A percentile compares a stretch with the other conserved stretches of the same genome.
Evolutionary conservation across 352 stramenopile genomes (phyloP).

Genomic region (Phytopythium boreale): DNA sequence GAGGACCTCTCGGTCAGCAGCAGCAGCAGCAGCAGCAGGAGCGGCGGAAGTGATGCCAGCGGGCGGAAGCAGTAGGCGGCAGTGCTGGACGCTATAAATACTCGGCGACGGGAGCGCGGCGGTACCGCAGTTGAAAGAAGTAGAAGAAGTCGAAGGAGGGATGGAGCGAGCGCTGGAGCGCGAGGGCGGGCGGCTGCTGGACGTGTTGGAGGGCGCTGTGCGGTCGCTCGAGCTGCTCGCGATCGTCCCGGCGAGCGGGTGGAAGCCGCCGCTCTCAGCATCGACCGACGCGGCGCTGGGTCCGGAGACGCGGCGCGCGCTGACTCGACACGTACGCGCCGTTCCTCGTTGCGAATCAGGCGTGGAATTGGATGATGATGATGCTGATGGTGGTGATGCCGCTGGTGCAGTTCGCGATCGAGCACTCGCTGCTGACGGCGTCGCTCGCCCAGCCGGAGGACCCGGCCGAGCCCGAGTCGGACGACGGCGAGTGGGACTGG

Average conservation of each 20-base stretch:
- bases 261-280: neutral
- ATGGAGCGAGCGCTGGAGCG: conserved; percentile 26
- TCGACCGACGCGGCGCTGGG: conserved; percentile 2
- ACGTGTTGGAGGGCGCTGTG: conserved; percentile 18
- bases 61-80: neutral
- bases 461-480: conserved; percentile 14
- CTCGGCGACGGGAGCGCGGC: too few relatives aligned
- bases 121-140: neutral
- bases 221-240: conserved; percentile 26
- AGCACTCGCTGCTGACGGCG: conserved; percentile 18
- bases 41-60: conserved; percentile 8
- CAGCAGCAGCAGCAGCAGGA: conserved; percentile 14
- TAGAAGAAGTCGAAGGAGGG: neutral
- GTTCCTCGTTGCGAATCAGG: neutral
- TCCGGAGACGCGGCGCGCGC: conserved; percentile 4
- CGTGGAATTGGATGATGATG: neutral
- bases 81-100: conserved; percentile 7
- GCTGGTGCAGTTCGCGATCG: conserved; percentile 14
- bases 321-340: conserved; percentile 20
- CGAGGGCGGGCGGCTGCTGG: conserved; percentile 20
- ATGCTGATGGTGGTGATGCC: neutral
- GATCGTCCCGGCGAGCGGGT: conserved; percentile 13
- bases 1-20: conserved; percentile 9
- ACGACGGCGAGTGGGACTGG: conserved; percentile 13
- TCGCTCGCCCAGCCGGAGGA: conserved; percentile 3